phyloP scores from a whole-genome alignment of 208 protist species.

The Leishmania major region DNA sequence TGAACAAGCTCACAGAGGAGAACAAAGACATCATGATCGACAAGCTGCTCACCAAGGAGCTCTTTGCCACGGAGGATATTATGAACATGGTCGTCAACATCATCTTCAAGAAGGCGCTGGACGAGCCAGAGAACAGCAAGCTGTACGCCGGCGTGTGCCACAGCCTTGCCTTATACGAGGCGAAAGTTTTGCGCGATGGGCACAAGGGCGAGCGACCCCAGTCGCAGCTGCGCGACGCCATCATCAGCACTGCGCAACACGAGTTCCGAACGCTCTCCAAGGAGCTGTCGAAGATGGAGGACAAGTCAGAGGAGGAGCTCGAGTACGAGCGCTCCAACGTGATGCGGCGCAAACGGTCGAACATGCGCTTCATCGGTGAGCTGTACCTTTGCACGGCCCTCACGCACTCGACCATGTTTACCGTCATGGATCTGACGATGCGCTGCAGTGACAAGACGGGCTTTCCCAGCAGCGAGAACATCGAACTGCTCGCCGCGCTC shows the following conservation, averaged over 20 bases:
- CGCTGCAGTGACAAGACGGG: slow-evolving; percentile 37
- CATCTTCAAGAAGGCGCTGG: slow-evolving; percentile 86
- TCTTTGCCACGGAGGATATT: slow-evolving; percentile 67
- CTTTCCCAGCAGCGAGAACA: slow-evolving; percentile 66
- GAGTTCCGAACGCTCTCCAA: slow-evolving; percentile 53
- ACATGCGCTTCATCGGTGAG: slow-evolving; percentile 90
- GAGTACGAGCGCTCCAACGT: slow-evolving; percentile 61
- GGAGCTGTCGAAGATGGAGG: slow-evolving; percentile 27
- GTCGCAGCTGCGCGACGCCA: slow-evolving; percentile 76
- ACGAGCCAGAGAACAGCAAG: slow-evolving; percentile 86
- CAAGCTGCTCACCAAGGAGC: slow-evolving; percentile 59
- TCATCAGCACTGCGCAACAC: slow-evolving; percentile 58
- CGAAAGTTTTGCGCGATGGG: slow-evolving; percentile 35
- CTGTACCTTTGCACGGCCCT: slow-evolving; percentile 83
- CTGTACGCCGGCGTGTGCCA: slow-evolving; percentile 81
- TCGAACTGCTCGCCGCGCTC: slow-evolving; percentile 84
- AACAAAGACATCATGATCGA: slow-evolving; percentile 76
- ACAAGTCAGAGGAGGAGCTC: slow-evolving; percentile 62
- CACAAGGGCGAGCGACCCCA: slow-evolving; percentile 34
- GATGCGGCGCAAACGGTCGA: slow-evolving; percentile 85
- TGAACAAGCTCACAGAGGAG: slow-evolving; percentile 82
- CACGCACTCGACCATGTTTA: slow-evolving; percentile 66
- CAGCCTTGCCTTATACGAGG: slow-evolving; percentile 80
- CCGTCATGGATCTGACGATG: slow-evolving; percentile 72
- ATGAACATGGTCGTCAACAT: slow-evolving; percentile 63